Conservation (phyloP, 176 grass and related monocot species). For the Poa pratensis region DNA sequence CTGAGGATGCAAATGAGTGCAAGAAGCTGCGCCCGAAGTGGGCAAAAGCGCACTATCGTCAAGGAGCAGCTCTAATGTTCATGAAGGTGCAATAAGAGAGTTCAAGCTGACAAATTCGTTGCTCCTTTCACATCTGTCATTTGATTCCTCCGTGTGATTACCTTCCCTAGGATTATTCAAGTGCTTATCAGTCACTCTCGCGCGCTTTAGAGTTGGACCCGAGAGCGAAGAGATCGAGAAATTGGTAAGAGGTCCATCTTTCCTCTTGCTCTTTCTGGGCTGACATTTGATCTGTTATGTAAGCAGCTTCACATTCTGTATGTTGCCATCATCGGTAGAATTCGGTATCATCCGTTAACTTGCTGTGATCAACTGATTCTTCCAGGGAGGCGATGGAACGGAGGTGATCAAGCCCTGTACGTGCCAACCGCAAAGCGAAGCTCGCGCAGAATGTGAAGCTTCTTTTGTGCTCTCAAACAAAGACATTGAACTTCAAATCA, state of each 20-base stretch:
- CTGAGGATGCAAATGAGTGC: conserved; percentile 32
- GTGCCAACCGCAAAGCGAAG: background rate
- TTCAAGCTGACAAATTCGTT: background rate
- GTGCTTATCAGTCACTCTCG: background rate
- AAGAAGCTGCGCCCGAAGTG: conserved; percentile 41
- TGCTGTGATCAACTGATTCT: background rate
- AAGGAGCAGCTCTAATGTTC: conserved; percentile 28
- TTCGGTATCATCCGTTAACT: background rate
- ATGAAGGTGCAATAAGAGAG: background rate
- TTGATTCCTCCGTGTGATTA: background rate
- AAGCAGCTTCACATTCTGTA: background rate
- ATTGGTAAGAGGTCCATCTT: conserved; percentile 34
- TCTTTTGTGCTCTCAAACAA: background rate
- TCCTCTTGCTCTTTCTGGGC: background rate
- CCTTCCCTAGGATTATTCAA: background rate
- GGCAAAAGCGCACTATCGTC: conserved; percentile 45
- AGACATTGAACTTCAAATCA: background rate
- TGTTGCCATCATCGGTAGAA: background rate
- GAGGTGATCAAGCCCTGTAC: background rate
- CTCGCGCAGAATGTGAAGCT: background rate
- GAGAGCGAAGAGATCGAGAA: conserved; percentile 10
- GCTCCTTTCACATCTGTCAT: background rate
- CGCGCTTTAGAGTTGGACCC: background rate
- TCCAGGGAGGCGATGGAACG: background rate
- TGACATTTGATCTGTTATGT: background rate